Evolutionary conservation across 345 rosid species (phyloP).

Genomic region (Punica granatum): DNA sequence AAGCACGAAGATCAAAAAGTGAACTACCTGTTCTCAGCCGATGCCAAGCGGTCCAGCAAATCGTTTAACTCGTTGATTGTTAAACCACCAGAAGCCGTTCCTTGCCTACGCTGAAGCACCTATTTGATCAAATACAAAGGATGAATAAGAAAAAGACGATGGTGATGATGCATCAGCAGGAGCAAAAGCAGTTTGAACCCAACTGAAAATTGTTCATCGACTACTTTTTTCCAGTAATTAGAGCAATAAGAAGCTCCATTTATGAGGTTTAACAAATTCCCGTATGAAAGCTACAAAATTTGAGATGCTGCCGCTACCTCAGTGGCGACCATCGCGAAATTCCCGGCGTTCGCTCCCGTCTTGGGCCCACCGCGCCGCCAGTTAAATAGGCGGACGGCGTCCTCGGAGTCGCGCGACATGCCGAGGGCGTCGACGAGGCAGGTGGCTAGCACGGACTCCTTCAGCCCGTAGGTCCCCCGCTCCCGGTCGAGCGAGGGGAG

Average conservation of each 20-base stretch:
- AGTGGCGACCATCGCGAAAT: constrained; percentile 67
- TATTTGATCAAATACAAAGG: constrained; percentile 6
- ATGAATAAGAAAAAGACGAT: background rate
- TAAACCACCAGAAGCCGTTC: constrained; percentile 65
- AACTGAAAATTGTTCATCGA: background rate
- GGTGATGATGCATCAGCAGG: background rate
- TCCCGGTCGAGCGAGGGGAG: constrained; percentile 84
- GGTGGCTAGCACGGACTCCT: constrained; percentile 85
- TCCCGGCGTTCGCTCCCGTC: constrained; percentile 74
- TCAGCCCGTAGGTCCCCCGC: constrained; percentile 84
- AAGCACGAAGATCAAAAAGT: background rate
- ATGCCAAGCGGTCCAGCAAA: constrained; percentile 75
- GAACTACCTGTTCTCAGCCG: constrained; percentile 60
- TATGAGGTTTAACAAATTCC: background rate
- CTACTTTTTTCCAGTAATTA: background rate
- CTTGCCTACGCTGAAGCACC: constrained; percentile 82
- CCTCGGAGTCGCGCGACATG: constrained; percentile 80
- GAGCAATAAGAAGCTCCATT: background rate
- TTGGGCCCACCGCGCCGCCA: constrained; percentile 92
- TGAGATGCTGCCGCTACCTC: constrained; percentile 31
- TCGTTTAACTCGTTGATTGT: constrained; percentile 68
- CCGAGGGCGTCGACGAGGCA: constrained; percentile 82
- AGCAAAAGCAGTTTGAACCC: background rate
- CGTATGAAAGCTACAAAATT: background rate
- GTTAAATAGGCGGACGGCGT: constrained; percentile 78